Evolutionary conservation across 1,284 basidiomycete species (phyloP).

Genomic region (Ustilago vetiveriae): DNA sequence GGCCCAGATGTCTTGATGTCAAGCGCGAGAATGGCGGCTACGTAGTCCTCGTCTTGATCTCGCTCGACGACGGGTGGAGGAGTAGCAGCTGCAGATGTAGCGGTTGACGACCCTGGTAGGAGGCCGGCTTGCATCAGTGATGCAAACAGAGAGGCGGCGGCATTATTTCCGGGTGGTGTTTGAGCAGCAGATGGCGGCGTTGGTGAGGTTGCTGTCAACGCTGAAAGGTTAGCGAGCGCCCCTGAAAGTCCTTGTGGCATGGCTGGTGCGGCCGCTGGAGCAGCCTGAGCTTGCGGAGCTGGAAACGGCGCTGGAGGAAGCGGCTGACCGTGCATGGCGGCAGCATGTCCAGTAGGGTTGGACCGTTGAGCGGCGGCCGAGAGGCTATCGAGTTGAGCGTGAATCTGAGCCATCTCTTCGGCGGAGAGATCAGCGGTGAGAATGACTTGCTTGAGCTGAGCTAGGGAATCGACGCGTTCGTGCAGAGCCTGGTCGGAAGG

Average conservation of each 20-base stretch:
- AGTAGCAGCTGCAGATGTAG: slow-evolving; percentile 53
- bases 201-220: slow-evolving; percentile 9
- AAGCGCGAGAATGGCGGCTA: slow-evolving; percentile 76
- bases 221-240: slow-evolving; percentile 28
- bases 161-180: slow-evolving; percentile 9
- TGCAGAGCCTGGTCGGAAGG: slow-evolving; percentile 39
- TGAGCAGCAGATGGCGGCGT: neutral
- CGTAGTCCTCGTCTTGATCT: slow-evolving; percentile 72
- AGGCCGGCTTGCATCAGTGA: slow-evolving; percentile 64
- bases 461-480: slow-evolving; percentile 52
- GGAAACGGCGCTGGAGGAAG: slow-evolving; percentile 12
- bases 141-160: slow-evolving; percentile 52
- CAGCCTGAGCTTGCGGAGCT: slow-evolving; percentile 17
- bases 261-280: slow-evolving; percentile 44
- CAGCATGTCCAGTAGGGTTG: slow-evolving; percentile 51
- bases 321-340: slow-evolving; percentile 45
- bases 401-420: slow-evolving; percentile 81
- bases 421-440: slow-evolving; percentile 79
- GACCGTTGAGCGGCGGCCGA: slow-evolving; percentile 60
- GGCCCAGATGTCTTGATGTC: slow-evolving; percentile 76
- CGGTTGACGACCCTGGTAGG: slow-evolving; percentile 36
- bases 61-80: slow-evolving; percentile 68
- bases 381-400: slow-evolving; percentile 77
- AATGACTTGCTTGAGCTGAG: slow-evolving; percentile 78
- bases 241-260: slow-evolving; percentile 36